These are phyloP conservation scores for Urtica urens DNA, from an alignment of 306 rosid genomes.

Conservation along the genomic window DNA sequence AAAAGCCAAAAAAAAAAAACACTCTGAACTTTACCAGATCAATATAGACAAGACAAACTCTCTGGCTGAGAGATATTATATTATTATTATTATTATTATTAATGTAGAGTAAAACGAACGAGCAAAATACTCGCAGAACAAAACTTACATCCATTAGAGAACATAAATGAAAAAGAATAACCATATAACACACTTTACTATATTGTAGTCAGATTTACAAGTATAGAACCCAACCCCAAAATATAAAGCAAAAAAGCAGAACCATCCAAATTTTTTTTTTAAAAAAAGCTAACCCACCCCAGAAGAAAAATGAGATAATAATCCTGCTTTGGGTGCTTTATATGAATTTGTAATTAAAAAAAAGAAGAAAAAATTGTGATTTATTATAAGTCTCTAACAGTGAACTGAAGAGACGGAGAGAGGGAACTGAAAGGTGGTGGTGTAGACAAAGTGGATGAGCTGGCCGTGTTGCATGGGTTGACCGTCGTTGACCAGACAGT, in stretches of 20 bases:
- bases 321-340: slow-evolving; percentile 12
- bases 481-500: slow-evolving; percentile 81
- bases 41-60: too few relatives aligned
- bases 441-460: slow-evolving; percentile 56
- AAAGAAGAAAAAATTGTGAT: neutral
- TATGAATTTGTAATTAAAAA: neutral
- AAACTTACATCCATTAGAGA: too few relatives aligned
- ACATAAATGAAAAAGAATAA: too few relatives aligned
- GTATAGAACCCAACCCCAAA: too few relatives aligned
- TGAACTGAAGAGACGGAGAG: slow-evolving; percentile 51
- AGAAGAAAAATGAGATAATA: neutral
- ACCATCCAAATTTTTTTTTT: neutral
- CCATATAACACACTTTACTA: too few relatives aligned
- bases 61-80: too few relatives aligned
- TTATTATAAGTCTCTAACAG: slow-evolving; percentile 18
- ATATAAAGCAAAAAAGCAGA: slow-evolving; percentile 7
- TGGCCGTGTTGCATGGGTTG: slow-evolving; percentile 47
- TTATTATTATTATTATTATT: too few relatives aligned
- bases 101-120: too few relatives aligned
- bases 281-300: neutral
- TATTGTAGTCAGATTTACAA: too few relatives aligned
- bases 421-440: slow-evolving; percentile 59
- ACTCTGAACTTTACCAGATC: too few relatives aligned
- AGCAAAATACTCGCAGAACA: too few relatives aligned
- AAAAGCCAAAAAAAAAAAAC: too few relatives aligned